Evolutionary conservation across 2,329 filamentous ascomycete species (phyloP).

Genomic region (Aureobasidium vineae): DNA sequence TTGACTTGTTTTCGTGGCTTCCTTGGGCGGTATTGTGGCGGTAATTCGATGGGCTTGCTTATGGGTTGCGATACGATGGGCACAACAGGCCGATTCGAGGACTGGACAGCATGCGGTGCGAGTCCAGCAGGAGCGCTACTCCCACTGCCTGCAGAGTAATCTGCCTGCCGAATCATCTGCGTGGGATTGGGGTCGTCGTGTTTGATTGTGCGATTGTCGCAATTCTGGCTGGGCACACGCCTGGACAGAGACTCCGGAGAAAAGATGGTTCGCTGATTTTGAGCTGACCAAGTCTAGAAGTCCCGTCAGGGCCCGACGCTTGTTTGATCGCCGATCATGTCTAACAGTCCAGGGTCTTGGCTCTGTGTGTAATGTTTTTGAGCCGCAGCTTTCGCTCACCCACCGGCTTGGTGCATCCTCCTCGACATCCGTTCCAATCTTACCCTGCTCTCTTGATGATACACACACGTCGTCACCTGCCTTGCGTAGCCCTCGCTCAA

Average conservation of each 20-base stretch:
- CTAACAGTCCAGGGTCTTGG: neutral
- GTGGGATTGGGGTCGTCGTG: neutral
- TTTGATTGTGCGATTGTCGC: constrained; percentile 11
- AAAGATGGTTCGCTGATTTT: constrained; percentile 21
- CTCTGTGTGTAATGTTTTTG: neutral
- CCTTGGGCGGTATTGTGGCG: constrained; percentile 20
- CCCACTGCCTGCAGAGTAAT: neutral
- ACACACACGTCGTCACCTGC: neutral
- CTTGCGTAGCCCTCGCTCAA: neutral
- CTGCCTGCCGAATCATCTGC: constrained; percentile 18
- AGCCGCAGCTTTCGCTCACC: neutral
- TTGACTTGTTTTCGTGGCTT: constrained; percentile 26
- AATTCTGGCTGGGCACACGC: constrained; percentile 9
- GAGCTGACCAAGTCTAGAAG: constrained; percentile 5
- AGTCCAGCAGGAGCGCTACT: neutral
- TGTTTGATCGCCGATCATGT: constrained; percentile 12
- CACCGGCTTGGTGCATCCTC: neutral
- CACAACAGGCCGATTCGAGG: constrained; percentile 6
- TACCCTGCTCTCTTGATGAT: neutral
- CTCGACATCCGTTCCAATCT: neutral
- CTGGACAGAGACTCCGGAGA: constrained; percentile 11
- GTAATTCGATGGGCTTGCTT: constrained; percentile 21
- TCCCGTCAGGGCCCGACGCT: constrained; percentile 2
- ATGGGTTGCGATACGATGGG: constrained; percentile 21
- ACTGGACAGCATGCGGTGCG: neutral